phyloP scores from a whole-genome alignment of 805 yeast genomes.

The Cyberlindnera nakhonratchasimensis region DNA sequence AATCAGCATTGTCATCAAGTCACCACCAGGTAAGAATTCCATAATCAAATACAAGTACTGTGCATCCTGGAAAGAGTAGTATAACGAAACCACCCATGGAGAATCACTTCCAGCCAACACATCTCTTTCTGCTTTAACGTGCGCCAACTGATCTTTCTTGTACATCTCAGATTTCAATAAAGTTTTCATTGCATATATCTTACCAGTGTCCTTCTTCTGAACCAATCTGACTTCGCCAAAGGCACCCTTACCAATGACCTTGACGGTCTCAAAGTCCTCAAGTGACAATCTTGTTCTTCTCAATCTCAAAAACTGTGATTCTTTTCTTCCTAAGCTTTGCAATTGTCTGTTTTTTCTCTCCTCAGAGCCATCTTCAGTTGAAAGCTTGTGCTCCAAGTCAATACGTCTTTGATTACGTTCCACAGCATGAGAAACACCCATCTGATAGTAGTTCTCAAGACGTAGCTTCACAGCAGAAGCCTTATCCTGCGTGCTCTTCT shows the following conservation, averaged over 20 bases:
- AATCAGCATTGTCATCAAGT: constrained; percentile 87
- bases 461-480: constrained; percentile 60
- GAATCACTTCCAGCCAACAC: constrained; percentile 91
- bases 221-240: constrained; percentile 97
- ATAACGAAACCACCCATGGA: constrained; percentile 92
- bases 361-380: constrained; percentile 62
- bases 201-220: constrained; percentile 88
- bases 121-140: constrained; percentile 94
- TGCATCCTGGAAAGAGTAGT: constrained; percentile 92
- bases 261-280: constrained; percentile 92
- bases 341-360: constrained; percentile 69
- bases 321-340: constrained; percentile 82
- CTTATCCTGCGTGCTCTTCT: constrained; percentile 30
- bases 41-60: constrained; percentile 90
- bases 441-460: constrained; percentile 84
- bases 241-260: constrained; percentile 99
- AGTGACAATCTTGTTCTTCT: constrained; percentile 88
- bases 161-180: constrained; percentile 80
- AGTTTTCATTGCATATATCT: constrained; percentile 92
- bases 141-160: constrained; percentile 91
- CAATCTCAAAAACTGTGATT: constrained; percentile 81
- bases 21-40: constrained; percentile 99
- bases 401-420: constrained; percentile 93
- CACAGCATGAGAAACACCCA: constrained; percentile 88
- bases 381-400: constrained; percentile 76